Conservation (phyloP, 2,329 filamentous ascomycete genomes). For the Pseudopyrenochaeta lycopersici region DNA sequence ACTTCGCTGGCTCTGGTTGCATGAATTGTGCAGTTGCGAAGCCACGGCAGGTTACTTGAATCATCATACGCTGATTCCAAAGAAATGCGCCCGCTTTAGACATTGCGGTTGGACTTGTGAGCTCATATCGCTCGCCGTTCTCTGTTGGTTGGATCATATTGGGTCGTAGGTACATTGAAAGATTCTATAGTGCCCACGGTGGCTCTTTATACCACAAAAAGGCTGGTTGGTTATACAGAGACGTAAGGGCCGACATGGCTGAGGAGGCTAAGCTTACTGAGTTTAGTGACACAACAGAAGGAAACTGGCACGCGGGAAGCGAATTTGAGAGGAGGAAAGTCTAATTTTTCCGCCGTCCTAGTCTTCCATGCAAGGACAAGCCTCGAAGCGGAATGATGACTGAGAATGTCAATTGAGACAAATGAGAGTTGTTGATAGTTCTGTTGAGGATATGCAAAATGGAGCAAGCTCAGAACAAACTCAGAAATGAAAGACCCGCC, state of each 20-base stretch:
- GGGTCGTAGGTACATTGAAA: conserved; percentile 12
- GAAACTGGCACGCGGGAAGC: conserved; percentile 15
- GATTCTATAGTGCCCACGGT: conserved; percentile 10
- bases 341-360: conserved; percentile 9
- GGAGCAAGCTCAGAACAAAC: conserved; percentile 6
- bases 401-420: conserved; percentile 5
- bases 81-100: conserved; percentile 66
- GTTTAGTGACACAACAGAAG: conserved; percentile 28
- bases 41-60: conserved; percentile 67
- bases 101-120: conserved; percentile 64
- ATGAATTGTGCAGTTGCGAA: conserved; percentile 68
- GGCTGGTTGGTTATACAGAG: conserved; percentile 34
- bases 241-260: conserved; percentile 27
- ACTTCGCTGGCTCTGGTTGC: conserved; percentile 69
- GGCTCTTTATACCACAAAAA: conserved; percentile 23
- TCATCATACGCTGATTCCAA: conserved; percentile 70
- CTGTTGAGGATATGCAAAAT: conserved; percentile 1
- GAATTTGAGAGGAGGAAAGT: conserved; percentile 16
- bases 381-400: conserved; percentile 6
- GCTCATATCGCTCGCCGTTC: conserved; percentile 64
- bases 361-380: conserved; percentile 9
- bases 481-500: conserved; percentile 6
- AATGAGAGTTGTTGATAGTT: conserved; percentile 12
- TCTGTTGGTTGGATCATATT: conserved; percentile 52
- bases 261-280: conserved; percentile 40